These are phyloP conservation scores for Cryomyces minteri DNA, from an alignment of 495 filamentous ascomycete species.

Conservation along the genomic window DNA sequence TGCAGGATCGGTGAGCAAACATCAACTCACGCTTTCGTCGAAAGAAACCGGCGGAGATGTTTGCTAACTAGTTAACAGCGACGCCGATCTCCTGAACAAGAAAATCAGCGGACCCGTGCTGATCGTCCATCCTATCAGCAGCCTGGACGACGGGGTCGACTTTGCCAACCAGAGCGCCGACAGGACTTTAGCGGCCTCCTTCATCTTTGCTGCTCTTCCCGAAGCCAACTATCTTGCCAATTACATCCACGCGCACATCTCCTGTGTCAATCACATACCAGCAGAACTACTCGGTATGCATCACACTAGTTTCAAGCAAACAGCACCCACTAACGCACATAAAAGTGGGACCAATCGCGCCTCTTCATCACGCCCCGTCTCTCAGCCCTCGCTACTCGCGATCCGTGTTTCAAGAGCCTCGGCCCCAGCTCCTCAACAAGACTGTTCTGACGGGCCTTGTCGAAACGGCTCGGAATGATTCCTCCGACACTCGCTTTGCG, in stretches of 20 bases:
- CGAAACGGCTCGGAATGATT: constrained; percentile 5
- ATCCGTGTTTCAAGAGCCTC: constrained; percentile 21
- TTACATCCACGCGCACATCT: constrained; percentile 26
- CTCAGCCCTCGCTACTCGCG: constrained; percentile 21
- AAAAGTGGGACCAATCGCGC: constrained; percentile 23
- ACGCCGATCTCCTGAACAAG: background rate
- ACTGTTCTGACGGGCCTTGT: constrained; percentile 1
- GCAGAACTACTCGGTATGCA: constrained; percentile 21
- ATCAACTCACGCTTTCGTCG: no score
- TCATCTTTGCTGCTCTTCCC: constrained; percentile 27
- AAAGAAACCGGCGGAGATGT: background rate
- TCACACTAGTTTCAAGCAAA: no score
- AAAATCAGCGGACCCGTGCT: constrained; percentile 21
- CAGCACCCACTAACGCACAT: no score
- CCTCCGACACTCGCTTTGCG: constrained; percentile 2
- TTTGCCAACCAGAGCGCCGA: constrained; percentile 15
- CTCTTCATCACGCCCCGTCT: constrained; percentile 12
- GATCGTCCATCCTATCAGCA: constrained; percentile 20
- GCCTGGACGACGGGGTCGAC: constrained; percentile 29
- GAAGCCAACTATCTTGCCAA: constrained; percentile 35
- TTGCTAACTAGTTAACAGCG: background rate
- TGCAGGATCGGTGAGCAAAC: background rate
- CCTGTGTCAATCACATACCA: constrained; percentile 33
- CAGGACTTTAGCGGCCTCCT: constrained; percentile 24
- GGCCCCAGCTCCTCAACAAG: constrained; percentile 21